Evolutionary conservation across 2,329 filamentous ascomycete species (phyloP).

Genomic region (Fusarium oligoseptatum): DNA sequence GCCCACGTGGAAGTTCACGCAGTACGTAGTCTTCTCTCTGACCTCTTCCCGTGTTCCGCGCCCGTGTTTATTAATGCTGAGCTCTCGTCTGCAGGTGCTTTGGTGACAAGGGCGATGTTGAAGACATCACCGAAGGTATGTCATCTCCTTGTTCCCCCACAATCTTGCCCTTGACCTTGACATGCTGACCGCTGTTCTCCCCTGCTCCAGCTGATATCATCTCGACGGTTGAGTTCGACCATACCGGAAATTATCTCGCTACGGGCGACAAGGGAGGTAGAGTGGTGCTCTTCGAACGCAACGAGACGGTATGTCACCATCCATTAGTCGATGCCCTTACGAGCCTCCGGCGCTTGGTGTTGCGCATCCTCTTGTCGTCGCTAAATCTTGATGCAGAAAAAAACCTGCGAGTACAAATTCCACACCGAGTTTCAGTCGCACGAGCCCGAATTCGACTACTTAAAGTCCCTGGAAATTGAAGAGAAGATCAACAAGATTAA

Average conservation of each 20-base stretch:
- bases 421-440: constrained; percentile 99
- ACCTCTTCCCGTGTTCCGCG: constrained; percentile 5
- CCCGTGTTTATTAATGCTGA: constrained; percentile 33
- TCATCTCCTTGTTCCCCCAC: constrained; percentile 29
- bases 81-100: constrained; percentile 79
- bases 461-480: constrained; percentile 99
- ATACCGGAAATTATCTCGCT: constrained; percentile 89
- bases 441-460: constrained; percentile 98
- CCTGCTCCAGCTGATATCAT: constrained; percentile 82
- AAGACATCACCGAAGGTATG: constrained; percentile 96
- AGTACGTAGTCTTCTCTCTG: constrained; percentile 72
- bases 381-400: constrained; percentile 76
- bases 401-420: constrained; percentile 99
- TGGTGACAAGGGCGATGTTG: constrained; percentile 99
- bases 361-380: constrained; percentile 7
- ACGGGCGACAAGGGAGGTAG: constrained; percentile 91
- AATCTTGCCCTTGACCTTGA: constrained; percentile 23
- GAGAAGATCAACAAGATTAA: constrained; percentile 99
- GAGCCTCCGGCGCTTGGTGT: not conserved
- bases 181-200: constrained; percentile 36
- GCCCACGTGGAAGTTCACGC: constrained; percentile 99
- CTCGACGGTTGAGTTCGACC: constrained; percentile 91
- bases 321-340: constrained; percentile 7
- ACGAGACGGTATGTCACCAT: constrained; percentile 82
- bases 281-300: constrained; percentile 89